Conservation (phyloP, 306 rosid genomes). For the Coriaria nepalensis region DNA sequence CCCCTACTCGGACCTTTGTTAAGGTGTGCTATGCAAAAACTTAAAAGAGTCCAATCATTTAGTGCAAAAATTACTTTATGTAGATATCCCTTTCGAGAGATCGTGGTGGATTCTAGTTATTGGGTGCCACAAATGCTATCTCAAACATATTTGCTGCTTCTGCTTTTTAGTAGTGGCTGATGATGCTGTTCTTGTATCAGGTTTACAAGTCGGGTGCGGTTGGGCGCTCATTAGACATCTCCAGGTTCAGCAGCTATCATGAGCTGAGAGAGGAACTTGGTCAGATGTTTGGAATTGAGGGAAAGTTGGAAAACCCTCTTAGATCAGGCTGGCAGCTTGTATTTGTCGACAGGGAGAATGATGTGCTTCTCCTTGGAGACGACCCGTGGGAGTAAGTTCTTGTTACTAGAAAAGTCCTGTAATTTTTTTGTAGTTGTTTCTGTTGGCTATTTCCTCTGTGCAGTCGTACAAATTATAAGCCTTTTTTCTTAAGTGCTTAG, state of each 20-base stretch:
- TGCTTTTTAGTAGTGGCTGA: constrained; percentile 9
- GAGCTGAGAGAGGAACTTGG: constrained; percentile 87
- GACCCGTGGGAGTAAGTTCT: constrained; percentile 90
- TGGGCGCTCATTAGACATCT: constrained; percentile 86
- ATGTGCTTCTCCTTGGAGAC: constrained; percentile 93
- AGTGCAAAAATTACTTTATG: too few relatives aligned
- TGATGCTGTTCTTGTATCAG: constrained; percentile 29
- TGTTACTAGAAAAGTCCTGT: not conserved
- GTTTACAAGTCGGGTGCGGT: constrained; percentile 76
- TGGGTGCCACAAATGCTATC: too few relatives aligned
- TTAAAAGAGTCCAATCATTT: not conserved
- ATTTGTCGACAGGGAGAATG: constrained; percentile 94
- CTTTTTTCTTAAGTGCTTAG: not conserved
- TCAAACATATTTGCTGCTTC: not conserved
- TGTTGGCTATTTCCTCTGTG: not conserved
- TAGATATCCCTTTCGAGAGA: too few relatives aligned
- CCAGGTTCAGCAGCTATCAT: constrained; percentile 83
- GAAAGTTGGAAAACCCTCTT: constrained; percentile 77
- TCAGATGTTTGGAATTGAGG: constrained; percentile 89
- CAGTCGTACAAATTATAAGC: too few relatives aligned
- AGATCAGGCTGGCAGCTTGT: constrained; percentile 99
- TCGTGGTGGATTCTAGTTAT: too few relatives aligned
- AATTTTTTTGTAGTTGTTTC: not conserved
- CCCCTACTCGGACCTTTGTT: constrained; percentile 52
- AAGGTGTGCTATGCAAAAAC: constrained; percentile 36